These are phyloP conservation scores for Dianthus caryophyllus DNA, from an alignment of 148 eudicot species.

Conservation along the genomic window DNA sequence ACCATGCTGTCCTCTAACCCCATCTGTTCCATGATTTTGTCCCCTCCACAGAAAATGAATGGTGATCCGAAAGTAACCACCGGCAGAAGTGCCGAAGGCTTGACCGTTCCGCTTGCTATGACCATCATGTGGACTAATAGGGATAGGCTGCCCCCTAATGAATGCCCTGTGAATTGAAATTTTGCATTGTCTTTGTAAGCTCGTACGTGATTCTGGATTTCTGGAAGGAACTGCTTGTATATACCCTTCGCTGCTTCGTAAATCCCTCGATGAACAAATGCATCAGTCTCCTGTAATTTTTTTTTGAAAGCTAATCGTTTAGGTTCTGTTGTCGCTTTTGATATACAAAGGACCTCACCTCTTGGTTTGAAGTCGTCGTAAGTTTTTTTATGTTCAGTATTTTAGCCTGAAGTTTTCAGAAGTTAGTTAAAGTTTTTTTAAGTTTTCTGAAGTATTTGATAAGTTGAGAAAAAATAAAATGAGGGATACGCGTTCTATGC, in stretches of 20 bases:
- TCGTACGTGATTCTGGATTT: slow-evolving; percentile 48
- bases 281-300: slow-evolving; percentile 53
- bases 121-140: slow-evolving; percentile 72
- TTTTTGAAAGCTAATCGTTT: not conserved
- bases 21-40: slow-evolving; percentile 46
- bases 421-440: too few relatives aligned
- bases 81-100: slow-evolving; percentile 52
- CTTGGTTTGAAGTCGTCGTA: too few relatives aligned
- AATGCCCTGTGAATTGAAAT: slow-evolving; percentile 82
- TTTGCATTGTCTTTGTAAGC: slow-evolving; percentile 50
- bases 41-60: slow-evolving; percentile 72
- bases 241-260: slow-evolving; percentile 91
- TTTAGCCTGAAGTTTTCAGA: too few relatives aligned
- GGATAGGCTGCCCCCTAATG: slow-evolving; percentile 81
- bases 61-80: slow-evolving; percentile 83
- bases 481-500: too few relatives aligned
- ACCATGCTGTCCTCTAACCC: slow-evolving; percentile 55
- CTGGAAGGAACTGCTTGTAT: slow-evolving; percentile 75
- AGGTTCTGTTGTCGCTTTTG: not conserved
- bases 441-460: too few relatives aligned
- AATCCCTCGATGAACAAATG: slow-evolving; percentile 83
- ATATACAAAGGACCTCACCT: too few relatives aligned
- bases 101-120: slow-evolving; percentile 43
- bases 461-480: too few relatives aligned
- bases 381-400: too few relatives aligned